Percentiles rank a stretch among this genome's conserved stretches.
Evolutionary conservation across 106 monocot genomes (phyloP).

Genomic region (Dendrobium officinale): DNA sequence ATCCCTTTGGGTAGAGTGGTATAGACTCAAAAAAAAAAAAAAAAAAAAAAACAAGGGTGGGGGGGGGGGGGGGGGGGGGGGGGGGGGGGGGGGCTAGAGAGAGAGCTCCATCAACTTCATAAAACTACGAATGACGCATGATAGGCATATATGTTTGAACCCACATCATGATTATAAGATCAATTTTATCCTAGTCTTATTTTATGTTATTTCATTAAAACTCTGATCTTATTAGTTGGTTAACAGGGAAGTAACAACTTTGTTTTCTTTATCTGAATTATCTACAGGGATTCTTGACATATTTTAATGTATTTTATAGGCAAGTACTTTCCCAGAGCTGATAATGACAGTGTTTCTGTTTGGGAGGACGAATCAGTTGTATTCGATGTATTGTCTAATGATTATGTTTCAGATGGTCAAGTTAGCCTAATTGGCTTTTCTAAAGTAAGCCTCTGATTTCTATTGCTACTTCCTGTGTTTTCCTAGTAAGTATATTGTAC

Average conservation of each 20-base stretch:
- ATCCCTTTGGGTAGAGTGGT: too few species aligned
- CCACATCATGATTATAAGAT: neutral
- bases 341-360: slow-evolving; percentile 67
- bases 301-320: slow-evolving; percentile 26
- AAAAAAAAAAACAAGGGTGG: too few species aligned
- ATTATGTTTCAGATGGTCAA: slow-evolving; percentile 43
- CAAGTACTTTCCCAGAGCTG: slow-evolving; percentile 63
- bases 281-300: neutral
- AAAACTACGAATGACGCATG: neutral
- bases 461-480: neutral
- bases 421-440: slow-evolving; percentile 35
- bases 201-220: neutral
- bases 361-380: slow-evolving; percentile 88
- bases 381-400: slow-evolving; percentile 75
- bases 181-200: neutral
- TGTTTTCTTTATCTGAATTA: neutral
- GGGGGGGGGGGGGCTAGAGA: too few species aligned
- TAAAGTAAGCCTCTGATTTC: slow-evolving; percentile 31
- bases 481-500: neutral
- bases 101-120: neutral
- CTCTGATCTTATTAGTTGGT: neutral
- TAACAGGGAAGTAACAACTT: neutral
- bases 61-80: too few species aligned
- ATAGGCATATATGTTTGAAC: neutral
- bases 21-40: too few species aligned